phyloP scores from a whole-genome alignment of 352 stramenopile species.

The Blastocystis hominis region DNA sequence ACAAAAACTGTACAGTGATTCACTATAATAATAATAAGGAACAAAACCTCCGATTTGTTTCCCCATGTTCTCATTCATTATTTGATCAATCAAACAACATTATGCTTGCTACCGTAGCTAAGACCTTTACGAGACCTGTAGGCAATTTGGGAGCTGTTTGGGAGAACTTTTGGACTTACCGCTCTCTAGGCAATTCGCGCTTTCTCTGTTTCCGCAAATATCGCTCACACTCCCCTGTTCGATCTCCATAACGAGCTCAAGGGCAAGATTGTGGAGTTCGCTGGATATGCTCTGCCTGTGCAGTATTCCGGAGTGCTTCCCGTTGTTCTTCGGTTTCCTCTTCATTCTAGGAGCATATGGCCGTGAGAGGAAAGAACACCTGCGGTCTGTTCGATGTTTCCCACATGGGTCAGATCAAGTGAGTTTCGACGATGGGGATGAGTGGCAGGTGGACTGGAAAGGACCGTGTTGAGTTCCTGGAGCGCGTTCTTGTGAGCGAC shows the following conservation, averaged over 20 bases:
- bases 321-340: not conserved
- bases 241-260: slow-evolving; percentile 60
- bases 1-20: too few species aligned
- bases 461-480: slow-evolving; percentile 85
- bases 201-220: not conserved
- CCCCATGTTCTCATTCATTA: too few species aligned
- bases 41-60: too few species aligned
- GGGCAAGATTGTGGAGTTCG: slow-evolving; percentile 83
- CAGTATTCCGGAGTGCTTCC: slow-evolving; percentile 70
- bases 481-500: slow-evolving; percentile 86
- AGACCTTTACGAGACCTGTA: not conserved
- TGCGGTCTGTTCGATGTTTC: slow-evolving; percentile 88
- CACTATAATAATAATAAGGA: too few species aligned
- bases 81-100: too few species aligned
- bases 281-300: slow-evolving; percentile 89
- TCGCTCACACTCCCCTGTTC: slow-evolving; percentile 59
- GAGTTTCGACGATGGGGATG: too few species aligned
- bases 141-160: not conserved
- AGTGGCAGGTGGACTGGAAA: slow-evolving; percentile 73
- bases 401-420: slow-evolving; percentile 85
- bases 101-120: not conserved
- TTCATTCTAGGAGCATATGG: slow-evolving; percentile 73
- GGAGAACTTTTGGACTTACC: not conserved
- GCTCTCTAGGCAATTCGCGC: not conserved
- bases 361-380: slow-evolving; percentile 58